These are phyloP conservation scores for Mucor racemosus DNA, from an alignment of 371 early-diverging fungal genomes.

Conservation along the genomic window DNA sequence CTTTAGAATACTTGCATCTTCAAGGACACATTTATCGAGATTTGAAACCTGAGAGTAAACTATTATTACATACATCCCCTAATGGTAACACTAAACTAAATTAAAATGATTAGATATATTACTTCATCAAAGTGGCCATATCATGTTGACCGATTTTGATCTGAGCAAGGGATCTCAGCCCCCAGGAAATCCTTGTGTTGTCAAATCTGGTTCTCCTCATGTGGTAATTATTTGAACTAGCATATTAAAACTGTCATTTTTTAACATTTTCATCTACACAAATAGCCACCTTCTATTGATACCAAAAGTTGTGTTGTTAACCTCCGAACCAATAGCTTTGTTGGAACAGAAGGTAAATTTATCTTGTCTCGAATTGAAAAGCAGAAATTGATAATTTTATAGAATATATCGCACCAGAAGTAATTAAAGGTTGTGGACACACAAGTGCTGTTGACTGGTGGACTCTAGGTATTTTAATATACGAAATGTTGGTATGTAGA, in stretches of 20 bases:
- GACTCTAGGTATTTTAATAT: slow-evolving; percentile 97
- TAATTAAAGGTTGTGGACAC: slow-evolving; percentile 91
- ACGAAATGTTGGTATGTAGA: slow-evolving; percentile 88
- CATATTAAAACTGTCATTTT: not conserved
- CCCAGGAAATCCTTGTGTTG: slow-evolving; percentile 73
- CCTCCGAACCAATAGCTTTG: slow-evolving; percentile 92
- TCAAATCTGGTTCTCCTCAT: slow-evolving; percentile 61
- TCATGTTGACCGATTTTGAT: slow-evolving; percentile 95
- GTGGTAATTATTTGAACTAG: slow-evolving; percentile 30
- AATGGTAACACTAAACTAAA: slow-evolving; percentile 6
- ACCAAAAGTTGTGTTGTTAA: slow-evolving; percentile 85
- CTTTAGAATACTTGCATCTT: slow-evolving; percentile 95
- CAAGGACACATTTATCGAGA: slow-evolving; percentile 98
- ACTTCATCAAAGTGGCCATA: slow-evolving; percentile 90
- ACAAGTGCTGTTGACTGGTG: slow-evolving; percentile 98
- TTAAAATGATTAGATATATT: slow-evolving; percentile 73
- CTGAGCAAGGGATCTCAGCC: slow-evolving; percentile 85
- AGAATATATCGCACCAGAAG: slow-evolving; percentile 98
- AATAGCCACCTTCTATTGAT: slow-evolving; percentile 69
- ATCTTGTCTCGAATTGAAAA: not conserved
- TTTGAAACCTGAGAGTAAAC: slow-evolving; percentile 98
- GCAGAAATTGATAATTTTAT: not conserved
- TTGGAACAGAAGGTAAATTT: slow-evolving; percentile 83
- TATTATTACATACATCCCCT: not conserved
- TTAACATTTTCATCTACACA: not conserved